Evolutionary conservation across 768 basidiomycete species (phyloP), one percentile per base, ranked within the genome.

Genomic region (Termitomyces sp.): DNA sequence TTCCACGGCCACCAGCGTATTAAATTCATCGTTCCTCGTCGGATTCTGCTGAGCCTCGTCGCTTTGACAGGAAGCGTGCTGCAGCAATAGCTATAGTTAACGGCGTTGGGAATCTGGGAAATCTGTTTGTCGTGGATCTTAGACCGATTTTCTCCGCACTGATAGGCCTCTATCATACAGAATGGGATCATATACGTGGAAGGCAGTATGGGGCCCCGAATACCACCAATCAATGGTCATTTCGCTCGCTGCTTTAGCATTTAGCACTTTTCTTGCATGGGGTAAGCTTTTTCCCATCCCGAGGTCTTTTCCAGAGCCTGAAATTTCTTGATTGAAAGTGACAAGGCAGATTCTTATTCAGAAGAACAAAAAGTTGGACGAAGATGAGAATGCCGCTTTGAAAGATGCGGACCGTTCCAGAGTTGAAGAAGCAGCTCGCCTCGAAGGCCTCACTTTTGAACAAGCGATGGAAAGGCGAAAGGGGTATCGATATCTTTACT

Each of bases 181-280:
- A 4, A 82, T 84, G 63, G 81, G 83, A 3, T 85, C 84, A 0
- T 87, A 80, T 64, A 77, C 79, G 0, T 88, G 86, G 86, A 82
- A 82, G 63, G 66, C 80, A 3, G 66, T 68, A n/a, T 88, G 86
- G 85, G 75, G 83, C 8, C 86, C 86, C 0, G 63, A 77, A 60
- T 88, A 87, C 64, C 84, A 85, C 50, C 84, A 75, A 46, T 84
- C 84, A 0, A 84, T 87, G 83, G 73, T 75, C 43, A 83, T 88
- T 54, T 73, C 72, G 2, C 67, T 77, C 7, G 68, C 70, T 35
- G 69, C 74, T 9, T 67, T 77, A 8, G 72, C 70, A 30, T 69
- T 75, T 20, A 72, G 72, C 59, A 69, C 70, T 4, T 46, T 74
- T 14, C 62, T 76, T 14, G 69, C 75, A 13, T 60, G 69, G 33